Evolutionary conservation across 805 yeast genomes (phyloP).

Genomic region (Myxozyma vanderwaltii): DNA sequence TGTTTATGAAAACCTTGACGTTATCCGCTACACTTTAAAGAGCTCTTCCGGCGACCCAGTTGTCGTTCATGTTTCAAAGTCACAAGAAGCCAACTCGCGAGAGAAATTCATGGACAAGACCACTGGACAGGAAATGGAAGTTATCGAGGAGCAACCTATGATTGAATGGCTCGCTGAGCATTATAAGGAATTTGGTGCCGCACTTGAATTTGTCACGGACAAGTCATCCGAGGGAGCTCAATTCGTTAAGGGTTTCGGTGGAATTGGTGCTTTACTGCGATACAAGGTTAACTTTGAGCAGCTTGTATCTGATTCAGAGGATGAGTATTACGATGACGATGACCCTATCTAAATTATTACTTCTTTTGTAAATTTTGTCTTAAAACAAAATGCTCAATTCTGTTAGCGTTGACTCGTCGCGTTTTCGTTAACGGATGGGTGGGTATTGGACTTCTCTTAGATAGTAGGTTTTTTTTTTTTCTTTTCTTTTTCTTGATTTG

Average conservation of each 20-base stretch:
- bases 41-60: conserved; percentile 79
- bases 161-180: conserved; percentile 98
- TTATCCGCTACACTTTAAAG: conserved; percentile 78
- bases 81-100: conserved; percentile 35
- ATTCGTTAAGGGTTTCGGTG: conserved; percentile 97
- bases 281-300: conserved; percentile 97
- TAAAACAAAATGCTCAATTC: too few species aligned
- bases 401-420: too few species aligned
- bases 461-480: conserved; percentile 6
- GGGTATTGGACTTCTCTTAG: neutral
- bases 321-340: conserved; percentile 75
- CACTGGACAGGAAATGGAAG: conserved; percentile 91
- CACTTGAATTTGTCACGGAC: conserved; percentile 94
- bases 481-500: neutral
- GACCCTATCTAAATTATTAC: conserved; percentile 10
- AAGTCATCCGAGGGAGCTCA: conserved; percentile 98
- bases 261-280: conserved; percentile 94
- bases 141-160: conserved; percentile 77
- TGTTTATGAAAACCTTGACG: conserved; percentile 89
- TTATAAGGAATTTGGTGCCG: conserved; percentile 91
- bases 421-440: neutral
- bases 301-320: conserved; percentile 83
- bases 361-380: too few species aligned
- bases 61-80: conserved; percentile 71
- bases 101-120: conserved; percentile 75